Evolutionary conservation across 169 alveolate species (phyloP).

Genomic region (Plasmodium ovale): DNA sequence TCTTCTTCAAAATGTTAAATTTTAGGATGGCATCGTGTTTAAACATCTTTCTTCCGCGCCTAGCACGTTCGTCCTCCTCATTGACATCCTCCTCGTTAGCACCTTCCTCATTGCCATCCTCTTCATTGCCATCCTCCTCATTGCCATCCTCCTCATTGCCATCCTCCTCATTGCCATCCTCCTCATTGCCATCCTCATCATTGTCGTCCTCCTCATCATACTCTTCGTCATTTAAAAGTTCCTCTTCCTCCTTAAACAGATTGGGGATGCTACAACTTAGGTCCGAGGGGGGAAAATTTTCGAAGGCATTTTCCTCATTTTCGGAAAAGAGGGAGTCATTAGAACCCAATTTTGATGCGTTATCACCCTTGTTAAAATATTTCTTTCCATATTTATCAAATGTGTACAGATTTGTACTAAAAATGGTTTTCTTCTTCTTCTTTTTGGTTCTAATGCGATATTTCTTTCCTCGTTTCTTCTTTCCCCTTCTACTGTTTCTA

Average conservation of each 20-base stretch:
- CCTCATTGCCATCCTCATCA: conserved; percentile 17
- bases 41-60: background rate
- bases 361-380: conserved; percentile 21
- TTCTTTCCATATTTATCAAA: conserved; percentile 1
- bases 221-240: conserved; percentile 23
- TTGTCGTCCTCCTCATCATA: conserved; percentile 31
- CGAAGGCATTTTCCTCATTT: conserved; percentile 10
- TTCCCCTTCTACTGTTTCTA: background rate
- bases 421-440: background rate
- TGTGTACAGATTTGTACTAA: conserved; percentile 13
- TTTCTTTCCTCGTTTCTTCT: conserved; percentile 4
- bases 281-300: conserved; percentile 3
- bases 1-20: background rate
- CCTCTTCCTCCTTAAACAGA: conserved; percentile 51
- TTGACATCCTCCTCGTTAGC: background rate
- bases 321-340: conserved; percentile 22
- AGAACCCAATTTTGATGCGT: background rate
- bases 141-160: background rate
- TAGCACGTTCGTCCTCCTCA: background rate
- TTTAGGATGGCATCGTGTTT: background rate
- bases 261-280: conserved; percentile 21
- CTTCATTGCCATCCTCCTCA: background rate
- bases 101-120: conserved; percentile 16
- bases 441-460: background rate
- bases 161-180: conserved; percentile 1